Base-by-base conservation (phyloP, 257 asterid genomes). In the Nicotiana tabacum region DNA sequence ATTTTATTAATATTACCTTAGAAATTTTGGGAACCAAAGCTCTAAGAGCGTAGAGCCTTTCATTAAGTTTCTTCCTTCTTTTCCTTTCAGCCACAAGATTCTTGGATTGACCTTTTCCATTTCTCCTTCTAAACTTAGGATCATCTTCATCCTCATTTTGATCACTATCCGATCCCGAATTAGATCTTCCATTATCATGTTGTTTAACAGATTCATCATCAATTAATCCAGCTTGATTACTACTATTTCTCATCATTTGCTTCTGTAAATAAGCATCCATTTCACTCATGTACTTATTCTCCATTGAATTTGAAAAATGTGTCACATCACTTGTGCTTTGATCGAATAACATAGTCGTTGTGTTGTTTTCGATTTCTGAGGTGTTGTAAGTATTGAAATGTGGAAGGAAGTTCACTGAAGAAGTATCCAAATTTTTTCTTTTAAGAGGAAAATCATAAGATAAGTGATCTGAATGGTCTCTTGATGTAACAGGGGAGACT, bases 11-110 rank as follows among this genome's bases (percentile, higher is more conserved):
- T 29, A 16, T 83, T 86, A 91, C 98, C 97, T 95, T 95, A 46
- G 98, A 89, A 82, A 95, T 95, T 33, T 95, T 95, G 6, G 98
- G 98, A 67, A 95, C 98, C 85, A 95, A 88, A 17, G 97, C 90
- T 56, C 98, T 87, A 15, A 95, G 96, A 69, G 93, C 84, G 55
- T 95, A 95, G 76, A 95, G 97, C 89, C 98, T 85, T 21, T 91
- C 97, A 61, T 95, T 93, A 70, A 95, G 98, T 90, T 94, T 94
- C 89, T 94, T 94, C 78, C 98, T 89, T 83, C 98, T 85, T 77
- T 87, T 93, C 87, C 98, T 91, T 94, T 95, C 98, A 2, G 98
- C 98, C 77, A 74, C 58, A 2, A 95, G 97, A 43, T 95, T 95
- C 85, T 95, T 95, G 7, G 95, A 90, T 76, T 88, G 95, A 30